A percentile compares a stretch with the other conserved stretches of the same genome.
phyloP scores from a whole-genome alignment of 2,329 filamentous ascomycete genomes.

The Amylocarpus encephaloides region DNA sequence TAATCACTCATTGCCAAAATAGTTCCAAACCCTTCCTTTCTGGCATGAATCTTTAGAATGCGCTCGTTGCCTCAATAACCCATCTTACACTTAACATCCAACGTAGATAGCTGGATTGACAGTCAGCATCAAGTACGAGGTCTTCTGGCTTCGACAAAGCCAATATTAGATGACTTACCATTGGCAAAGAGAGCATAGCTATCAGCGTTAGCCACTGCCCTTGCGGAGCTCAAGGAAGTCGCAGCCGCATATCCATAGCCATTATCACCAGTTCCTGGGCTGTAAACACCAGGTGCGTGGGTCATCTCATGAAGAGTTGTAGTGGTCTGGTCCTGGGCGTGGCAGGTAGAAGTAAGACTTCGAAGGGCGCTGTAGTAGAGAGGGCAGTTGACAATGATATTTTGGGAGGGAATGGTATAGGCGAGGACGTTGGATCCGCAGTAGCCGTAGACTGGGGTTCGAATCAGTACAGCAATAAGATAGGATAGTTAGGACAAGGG shows the following conservation, averaged over 20 bases:
- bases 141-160: not conserved
- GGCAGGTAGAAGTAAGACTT: slow-evolving; percentile 45
- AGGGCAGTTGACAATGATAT: slow-evolving; percentile 56
- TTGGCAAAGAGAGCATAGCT: slow-evolving; percentile 50
- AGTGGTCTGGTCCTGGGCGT: slow-evolving; percentile 58
- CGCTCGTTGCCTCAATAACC: no score
- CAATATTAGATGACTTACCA: slow-evolving; percentile 28
- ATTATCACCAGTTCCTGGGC: slow-evolving; percentile 52
- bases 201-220: slow-evolving; percentile 60
- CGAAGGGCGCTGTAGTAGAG: slow-evolving; percentile 52
- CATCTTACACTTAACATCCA: slow-evolving; percentile 4
- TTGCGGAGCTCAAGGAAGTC: slow-evolving; percentile 37
- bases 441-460: slow-evolving; percentile 36
- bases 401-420: slow-evolving; percentile 50
- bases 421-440: slow-evolving; percentile 50
- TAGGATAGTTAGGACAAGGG: no score
- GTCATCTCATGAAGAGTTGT: slow-evolving; percentile 62
- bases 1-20: no score
- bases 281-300: slow-evolving; percentile 48
- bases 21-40: no score
- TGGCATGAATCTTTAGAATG: no score
- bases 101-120: slow-evolving; percentile 7
- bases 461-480: no score
- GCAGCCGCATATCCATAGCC: slow-evolving; percentile 50
- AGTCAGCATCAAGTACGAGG: not conserved